phyloP scores from a whole-genome alignment of 108 stramenopile genomes.

The Skeletonema grethae region DNA sequence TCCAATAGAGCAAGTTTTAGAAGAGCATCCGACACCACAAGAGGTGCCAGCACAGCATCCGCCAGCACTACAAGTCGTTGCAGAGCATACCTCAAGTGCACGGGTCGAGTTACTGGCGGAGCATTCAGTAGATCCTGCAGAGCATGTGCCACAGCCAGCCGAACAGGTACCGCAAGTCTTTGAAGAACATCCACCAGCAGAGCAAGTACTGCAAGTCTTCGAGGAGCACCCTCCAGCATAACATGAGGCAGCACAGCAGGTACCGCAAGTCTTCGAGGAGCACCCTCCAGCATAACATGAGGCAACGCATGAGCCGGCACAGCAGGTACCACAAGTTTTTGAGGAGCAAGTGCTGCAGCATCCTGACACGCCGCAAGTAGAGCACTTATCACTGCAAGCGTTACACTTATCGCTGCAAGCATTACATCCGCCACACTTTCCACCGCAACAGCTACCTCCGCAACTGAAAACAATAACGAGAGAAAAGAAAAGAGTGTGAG shows the following conservation, averaged over 20 bases:
- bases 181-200: background rate
- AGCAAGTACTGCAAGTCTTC: slow-evolving; percentile 5
- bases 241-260: slow-evolving; percentile 1
- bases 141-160: no score
- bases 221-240: slow-evolving; percentile 1
- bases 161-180: no score
- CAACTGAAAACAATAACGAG: background rate
- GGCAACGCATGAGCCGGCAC: background rate
- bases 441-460: slow-evolving; percentile 1
- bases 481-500: background rate
- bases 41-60: background rate
- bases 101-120: background rate
- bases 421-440: slow-evolving; percentile 8
- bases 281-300: background rate
- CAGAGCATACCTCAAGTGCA: slow-evolving; percentile 3
- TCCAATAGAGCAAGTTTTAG: no score
- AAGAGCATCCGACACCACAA: no score
- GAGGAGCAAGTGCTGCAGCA: background rate
- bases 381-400: background rate
- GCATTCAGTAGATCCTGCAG: background rate
- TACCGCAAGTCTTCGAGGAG: slow-evolving; percentile 1
- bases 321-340: background rate
- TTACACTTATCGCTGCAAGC: slow-evolving; percentile 15
- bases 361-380: background rate
- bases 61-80: background rate